Conservation (phyloP, 1,284 basidiomycete species). For the Moniliella sp. region DNA sequence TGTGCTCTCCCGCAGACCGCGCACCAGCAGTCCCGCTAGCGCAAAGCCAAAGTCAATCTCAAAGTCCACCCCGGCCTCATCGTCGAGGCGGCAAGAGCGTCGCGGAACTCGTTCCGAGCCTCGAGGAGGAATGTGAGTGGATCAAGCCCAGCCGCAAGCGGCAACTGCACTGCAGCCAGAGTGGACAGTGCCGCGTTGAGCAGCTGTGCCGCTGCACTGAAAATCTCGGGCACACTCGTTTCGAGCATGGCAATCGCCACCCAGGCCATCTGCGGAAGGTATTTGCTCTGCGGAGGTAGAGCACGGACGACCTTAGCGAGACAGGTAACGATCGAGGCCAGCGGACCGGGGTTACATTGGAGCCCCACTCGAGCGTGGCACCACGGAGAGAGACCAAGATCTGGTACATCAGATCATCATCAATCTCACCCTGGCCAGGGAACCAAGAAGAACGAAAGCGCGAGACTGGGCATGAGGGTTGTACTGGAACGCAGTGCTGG, state of each 20-base stretch:
- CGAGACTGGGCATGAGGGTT: constrained; percentile 75
- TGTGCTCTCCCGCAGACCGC: constrained; percentile 17
- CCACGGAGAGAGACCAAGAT: constrained; percentile 50
- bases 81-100: constrained; percentile 20
- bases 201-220: constrained; percentile 23
- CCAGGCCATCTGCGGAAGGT: constrained; percentile 29
- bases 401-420: constrained; percentile 69
- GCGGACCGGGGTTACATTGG: constrained; percentile 16
- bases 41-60: constrained; percentile 26
- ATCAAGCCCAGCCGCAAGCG: constrained; percentile 9
- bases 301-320: constrained; percentile 26
- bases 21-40: constrained; percentile 22
- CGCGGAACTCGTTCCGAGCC: constrained; percentile 20
- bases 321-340: constrained; percentile 28
- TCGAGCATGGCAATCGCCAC: constrained; percentile 22
- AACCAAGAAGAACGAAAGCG: constrained; percentile 63
- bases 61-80: constrained; percentile 27
- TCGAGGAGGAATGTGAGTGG: constrained; percentile 15
- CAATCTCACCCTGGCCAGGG: constrained; percentile 48
- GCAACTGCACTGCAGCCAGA: constrained; percentile 12
- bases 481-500: constrained; percentile 73
- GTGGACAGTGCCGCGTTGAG: constrained; percentile 15
- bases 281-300: constrained; percentile 15
- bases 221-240: constrained; percentile 20
- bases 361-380: constrained; percentile 23